Conservation (phyloP, 2,329 filamentous ascomycete genomes). For the Trichoderma oligosporum region DNA sequence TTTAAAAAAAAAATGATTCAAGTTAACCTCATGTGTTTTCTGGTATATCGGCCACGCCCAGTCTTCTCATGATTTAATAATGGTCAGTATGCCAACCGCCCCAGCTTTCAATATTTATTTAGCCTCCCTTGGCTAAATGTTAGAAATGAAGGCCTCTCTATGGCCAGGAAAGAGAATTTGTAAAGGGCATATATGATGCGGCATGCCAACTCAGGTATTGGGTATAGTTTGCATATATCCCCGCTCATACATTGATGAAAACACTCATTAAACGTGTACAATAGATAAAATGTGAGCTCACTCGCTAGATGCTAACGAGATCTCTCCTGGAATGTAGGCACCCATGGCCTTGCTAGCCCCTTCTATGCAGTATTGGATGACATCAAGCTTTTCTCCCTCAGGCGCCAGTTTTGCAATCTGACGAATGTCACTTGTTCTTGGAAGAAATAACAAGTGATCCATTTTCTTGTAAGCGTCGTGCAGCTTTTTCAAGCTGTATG, state of each 20-base stretch:
- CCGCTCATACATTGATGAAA: neutral
- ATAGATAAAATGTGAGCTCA: neutral
- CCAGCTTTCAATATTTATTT: too few species aligned
- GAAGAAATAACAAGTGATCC: constrained; percentile 73
- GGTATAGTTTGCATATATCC: neutral
- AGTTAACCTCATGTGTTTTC: too few species aligned
- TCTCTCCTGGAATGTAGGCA: constrained; percentile 50
- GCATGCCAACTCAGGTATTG: neutral
- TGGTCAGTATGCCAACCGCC: too few species aligned
- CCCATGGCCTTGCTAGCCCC: constrained; percentile 81
- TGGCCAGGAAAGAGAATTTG: neutral
- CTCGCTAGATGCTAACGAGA: neutral
- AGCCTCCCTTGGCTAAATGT: too few species aligned
- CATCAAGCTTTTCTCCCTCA: constrained; percentile 57
- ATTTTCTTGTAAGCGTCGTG: constrained; percentile 58
- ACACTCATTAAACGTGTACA: neutral
- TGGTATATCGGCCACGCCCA: too few species aligned
- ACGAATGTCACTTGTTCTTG: constrained; percentile 75
- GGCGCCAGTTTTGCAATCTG: constrained; percentile 64
- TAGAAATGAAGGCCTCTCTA: neutral
- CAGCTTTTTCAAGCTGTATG: constrained; percentile 68
- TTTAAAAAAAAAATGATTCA: too few species aligned
- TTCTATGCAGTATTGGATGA: constrained; percentile 87
- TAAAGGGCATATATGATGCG: neutral
- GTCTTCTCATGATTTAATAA: too few species aligned